Evolutionary conservation across 306 rosid species (phyloP).

Genomic region (Psophocarpus tetragonolobus): DNA sequence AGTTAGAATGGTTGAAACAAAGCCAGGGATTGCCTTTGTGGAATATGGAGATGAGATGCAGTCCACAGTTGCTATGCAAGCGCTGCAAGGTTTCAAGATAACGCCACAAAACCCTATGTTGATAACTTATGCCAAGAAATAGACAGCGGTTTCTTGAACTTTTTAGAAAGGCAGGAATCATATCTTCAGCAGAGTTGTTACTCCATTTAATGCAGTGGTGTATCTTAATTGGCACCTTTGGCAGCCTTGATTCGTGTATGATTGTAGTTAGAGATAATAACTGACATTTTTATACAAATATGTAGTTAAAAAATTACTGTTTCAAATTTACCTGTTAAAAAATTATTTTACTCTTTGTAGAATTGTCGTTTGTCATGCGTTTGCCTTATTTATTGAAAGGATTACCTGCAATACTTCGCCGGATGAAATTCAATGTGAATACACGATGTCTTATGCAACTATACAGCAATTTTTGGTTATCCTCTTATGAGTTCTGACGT

Average conservation of each 20-base stretch:
- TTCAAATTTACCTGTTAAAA: slow-evolving; percentile 9
- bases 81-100: slow-evolving; percentile 90
- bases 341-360: background rate
- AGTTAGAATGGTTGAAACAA: slow-evolving; percentile 97
- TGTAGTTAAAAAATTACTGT: slow-evolving; percentile 15
- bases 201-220: slow-evolving; percentile 29
- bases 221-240: slow-evolving; percentile 25
- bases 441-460: background rate
- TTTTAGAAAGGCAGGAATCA: slow-evolving; percentile 16
- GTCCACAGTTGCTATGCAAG: slow-evolving; percentile 89
- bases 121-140: slow-evolving; percentile 95
- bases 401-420: background rate
- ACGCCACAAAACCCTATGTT: slow-evolving; percentile 90
- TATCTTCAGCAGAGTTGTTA: slow-evolving; percentile 29
- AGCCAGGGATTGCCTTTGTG: slow-evolving; percentile 97
- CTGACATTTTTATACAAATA: slow-evolving; percentile 12
- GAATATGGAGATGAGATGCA: slow-evolving; percentile 92
- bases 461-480: background rate
- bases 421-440: background rate
- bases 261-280: slow-evolving; percentile 35
- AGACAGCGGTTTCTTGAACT: slow-evolving; percentile 29
- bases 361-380: background rate
- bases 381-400: background rate
- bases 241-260: slow-evolving; percentile 29
- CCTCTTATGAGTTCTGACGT: background rate